A percentile compares a stretch with the other conserved stretches of the same genome.
Conservation (phyloP, 2,329 filamentous ascomycete genomes). For the Zymoseptoria brevis region DNA sequence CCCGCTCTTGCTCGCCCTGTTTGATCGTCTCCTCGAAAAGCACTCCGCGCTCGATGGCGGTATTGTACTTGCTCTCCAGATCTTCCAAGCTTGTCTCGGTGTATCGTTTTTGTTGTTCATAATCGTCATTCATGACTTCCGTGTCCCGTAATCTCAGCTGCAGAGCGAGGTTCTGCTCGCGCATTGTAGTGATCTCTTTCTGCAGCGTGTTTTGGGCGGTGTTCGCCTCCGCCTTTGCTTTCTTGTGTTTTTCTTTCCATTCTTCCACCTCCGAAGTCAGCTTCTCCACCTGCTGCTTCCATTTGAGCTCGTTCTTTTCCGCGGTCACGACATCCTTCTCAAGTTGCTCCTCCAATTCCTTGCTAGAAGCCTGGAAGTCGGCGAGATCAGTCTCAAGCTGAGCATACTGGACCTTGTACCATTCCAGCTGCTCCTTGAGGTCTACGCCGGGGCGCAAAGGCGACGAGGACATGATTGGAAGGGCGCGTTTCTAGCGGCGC, state of each 20-base stretch:
- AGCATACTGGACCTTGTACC: constrained; percentile 96
- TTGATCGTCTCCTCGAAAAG: constrained; percentile 94
- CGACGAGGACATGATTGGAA: constrained; percentile 27
- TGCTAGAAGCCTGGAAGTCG: constrained; percentile 89
- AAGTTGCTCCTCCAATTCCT: constrained; percentile 86
- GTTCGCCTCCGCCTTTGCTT: constrained; percentile 82
- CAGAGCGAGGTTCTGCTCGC: constrained; percentile 73
- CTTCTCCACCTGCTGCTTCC: constrained; percentile 80
- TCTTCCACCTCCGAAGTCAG: constrained; percentile 88
- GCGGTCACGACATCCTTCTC: constrained; percentile 94
- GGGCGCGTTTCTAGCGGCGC: constrained; percentile 28
- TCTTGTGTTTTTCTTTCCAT: constrained; percentile 98
- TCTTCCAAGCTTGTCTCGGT: constrained; percentile 94
- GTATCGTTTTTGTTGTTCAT: constrained; percentile 90
- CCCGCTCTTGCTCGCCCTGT: constrained; percentile 83
- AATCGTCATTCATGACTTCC: constrained; percentile 97
- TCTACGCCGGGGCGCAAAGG: constrained; percentile 31
- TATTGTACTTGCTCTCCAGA: constrained; percentile 92
- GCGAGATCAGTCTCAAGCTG: constrained; percentile 82
- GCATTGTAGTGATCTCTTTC: constrained; percentile 88
- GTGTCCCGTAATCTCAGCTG: constrained; percentile 84
- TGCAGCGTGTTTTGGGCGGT: constrained; percentile 77
- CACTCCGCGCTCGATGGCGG: constrained; percentile 82
- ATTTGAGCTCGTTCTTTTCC: constrained; percentile 79
- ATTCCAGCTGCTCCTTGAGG: constrained; percentile 69